Evolutionary conservation across 73 alveolate genomes (phyloP).

Genomic region (Blepharisma stoltei): DNA sequence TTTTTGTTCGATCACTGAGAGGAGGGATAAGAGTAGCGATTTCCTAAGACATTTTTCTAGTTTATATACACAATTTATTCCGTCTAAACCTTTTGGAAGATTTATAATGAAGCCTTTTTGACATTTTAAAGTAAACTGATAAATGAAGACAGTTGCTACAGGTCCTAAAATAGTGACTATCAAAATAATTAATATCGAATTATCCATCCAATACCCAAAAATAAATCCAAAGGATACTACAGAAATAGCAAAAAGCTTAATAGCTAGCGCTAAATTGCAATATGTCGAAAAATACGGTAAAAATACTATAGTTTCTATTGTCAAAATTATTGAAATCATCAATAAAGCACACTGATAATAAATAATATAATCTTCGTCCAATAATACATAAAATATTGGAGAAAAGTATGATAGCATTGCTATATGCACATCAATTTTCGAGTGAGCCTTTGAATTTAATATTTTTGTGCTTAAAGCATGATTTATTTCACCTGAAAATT

Average conservation of each 20-base stretch:
- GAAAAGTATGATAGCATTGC: not conserved
- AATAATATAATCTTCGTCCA: not conserved
- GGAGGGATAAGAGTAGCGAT: not conserved
- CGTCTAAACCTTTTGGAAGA: not conserved
- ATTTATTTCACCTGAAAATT: no score
- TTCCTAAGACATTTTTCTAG: not conserved
- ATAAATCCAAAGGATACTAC: not conserved
- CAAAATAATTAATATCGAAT: not conserved
- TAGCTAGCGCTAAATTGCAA: not conserved
- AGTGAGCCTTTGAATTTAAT: not conserved
- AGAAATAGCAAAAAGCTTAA: not conserved
- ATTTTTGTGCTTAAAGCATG: no score
- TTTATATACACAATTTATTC: not conserved
- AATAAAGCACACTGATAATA: not conserved
- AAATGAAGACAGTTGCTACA: not conserved
- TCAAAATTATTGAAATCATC: not conserved
- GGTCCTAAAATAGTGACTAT: not conserved
- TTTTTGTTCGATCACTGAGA: no score
- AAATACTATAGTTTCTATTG: not conserved
- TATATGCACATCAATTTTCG: not conserved
- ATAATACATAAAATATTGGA: not conserved
- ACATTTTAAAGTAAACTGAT: not conserved
- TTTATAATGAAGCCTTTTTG: not conserved
- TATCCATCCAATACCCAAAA: not conserved
- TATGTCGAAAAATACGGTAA: not conserved